A percentile compares a stretch with the other conserved stretches of the same genome.
Conservation (phyloP, 2,329 filamentous ascomycete genomes). For the Blastomyces emzantsi region DNA sequence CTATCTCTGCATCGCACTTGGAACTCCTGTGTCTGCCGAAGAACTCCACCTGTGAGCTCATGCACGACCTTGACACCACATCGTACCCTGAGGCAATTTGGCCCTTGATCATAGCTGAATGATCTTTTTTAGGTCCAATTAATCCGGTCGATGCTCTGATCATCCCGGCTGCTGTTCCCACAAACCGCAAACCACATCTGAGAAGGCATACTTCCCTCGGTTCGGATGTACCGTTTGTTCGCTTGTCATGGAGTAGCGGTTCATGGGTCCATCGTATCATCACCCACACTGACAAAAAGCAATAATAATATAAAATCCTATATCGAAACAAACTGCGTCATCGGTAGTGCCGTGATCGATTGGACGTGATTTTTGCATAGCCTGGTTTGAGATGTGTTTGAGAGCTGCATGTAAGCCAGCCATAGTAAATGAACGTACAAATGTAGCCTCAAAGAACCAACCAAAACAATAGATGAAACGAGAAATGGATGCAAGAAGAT, state of each 20-base stretch:
- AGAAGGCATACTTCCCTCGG: not conserved
- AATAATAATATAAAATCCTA: not conserved
- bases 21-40: not conserved
- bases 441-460: not conserved
- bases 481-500: not conserved
- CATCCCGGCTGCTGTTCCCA: not conserved
- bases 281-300: not conserved
- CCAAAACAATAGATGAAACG: not conserved
- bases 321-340: not conserved
- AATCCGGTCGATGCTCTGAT: not conserved
- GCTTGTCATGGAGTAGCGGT: not conserved
- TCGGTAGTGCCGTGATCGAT: not conserved
- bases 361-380: constrained; percentile 1
- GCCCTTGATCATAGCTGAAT: constrained; percentile 6
- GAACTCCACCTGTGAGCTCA: not conserved
- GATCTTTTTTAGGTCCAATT: constrained; percentile 1
- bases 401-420: not conserved
- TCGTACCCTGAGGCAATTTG: constrained; percentile 1
- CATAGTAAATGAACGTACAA: not conserved
- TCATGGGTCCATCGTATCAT: constrained; percentile 2
- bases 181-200: not conserved
- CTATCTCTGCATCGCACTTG: not conserved
- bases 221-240: not conserved
- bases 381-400: not conserved
- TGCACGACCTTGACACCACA: not conserved